Evolutionary conservation across 192 early-diverging fungal species (phyloP).

Genomic region (Dimargaris cristalligena): DNA sequence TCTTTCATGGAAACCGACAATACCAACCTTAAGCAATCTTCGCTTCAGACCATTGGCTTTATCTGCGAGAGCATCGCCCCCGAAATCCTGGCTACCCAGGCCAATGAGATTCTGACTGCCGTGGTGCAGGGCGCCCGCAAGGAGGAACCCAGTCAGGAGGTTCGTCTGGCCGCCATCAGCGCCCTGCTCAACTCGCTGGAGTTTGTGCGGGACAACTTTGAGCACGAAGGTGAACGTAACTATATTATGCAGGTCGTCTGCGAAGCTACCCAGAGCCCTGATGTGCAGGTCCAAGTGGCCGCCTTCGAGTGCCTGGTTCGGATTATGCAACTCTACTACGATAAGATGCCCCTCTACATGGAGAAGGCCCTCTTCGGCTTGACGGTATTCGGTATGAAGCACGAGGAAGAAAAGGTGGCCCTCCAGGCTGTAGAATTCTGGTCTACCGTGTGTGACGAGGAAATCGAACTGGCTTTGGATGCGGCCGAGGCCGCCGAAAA

Average conservation of each 20-base stretch:
- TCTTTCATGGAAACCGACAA: slow-evolving; percentile 55
- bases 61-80: slow-evolving; percentile 81
- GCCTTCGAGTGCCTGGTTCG: slow-evolving; percentile 94
- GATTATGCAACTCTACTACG: slow-evolving; percentile 95
- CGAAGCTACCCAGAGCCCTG: slow-evolving; percentile 72
- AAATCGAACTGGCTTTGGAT: slow-evolving; percentile 56
- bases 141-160: slow-evolving; percentile 74
- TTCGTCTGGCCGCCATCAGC: slow-evolving; percentile 72
- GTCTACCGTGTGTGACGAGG: slow-evolving; percentile 96
- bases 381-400: slow-evolving; percentile 83
- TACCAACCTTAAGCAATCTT: slow-evolving; percentile 52
- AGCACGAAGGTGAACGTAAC: slow-evolving; percentile 85
- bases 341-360: slow-evolving; percentile 94
- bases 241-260: slow-evolving; percentile 98
- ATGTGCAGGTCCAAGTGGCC: slow-evolving; percentile 59
- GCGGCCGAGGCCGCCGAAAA: slow-evolving; percentile 35
- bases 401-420: slow-evolving; percentile 72
- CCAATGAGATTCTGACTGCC: slow-evolving; percentile 84
- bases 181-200: slow-evolving; percentile 90
- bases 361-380: slow-evolving; percentile 85
- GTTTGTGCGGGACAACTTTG: slow-evolving; percentile 90
- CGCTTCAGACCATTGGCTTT: slow-evolving; percentile 81
- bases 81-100: slow-evolving; percentile 58
- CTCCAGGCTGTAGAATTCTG: slow-evolving; percentile 99
- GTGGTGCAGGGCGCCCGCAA: slow-evolving; percentile 90